Evolutionary conservation across 129 eudicot species (phyloP).

Genomic region (Silybum marianum): DNA sequence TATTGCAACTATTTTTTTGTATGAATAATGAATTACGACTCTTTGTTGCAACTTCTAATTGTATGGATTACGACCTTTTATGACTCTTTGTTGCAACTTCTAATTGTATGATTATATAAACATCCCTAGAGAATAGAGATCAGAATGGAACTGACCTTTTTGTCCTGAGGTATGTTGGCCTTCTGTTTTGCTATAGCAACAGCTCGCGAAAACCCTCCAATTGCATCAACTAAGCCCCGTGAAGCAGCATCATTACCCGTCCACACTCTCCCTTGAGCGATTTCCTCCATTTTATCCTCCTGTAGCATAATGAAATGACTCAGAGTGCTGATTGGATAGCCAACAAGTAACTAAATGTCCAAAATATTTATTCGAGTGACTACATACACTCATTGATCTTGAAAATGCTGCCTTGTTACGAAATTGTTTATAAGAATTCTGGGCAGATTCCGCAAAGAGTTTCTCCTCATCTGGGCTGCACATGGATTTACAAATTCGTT

Average conservation of each 20-base stretch:
- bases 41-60: background rate
- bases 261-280: slow-evolving; percentile 96
- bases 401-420: slow-evolving; percentile 93
- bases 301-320: slow-evolving; percentile 22
- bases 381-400: slow-evolving; percentile 86
- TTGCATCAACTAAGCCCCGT: slow-evolving; percentile 90
- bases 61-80: background rate
- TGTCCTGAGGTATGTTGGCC: slow-evolving; percentile 77
- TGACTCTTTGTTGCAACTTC: too few relatives aligned
- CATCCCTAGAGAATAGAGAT: background rate
- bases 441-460: slow-evolving; percentile 84
- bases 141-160: slow-evolving; percentile 41
- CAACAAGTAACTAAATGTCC: background rate
- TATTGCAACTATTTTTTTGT: background rate
- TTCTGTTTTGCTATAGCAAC: slow-evolving; percentile 90
- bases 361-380: slow-evolving; percentile 1
- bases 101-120: too few relatives aligned
- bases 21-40: background rate
- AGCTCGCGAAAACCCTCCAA: slow-evolving; percentile 89
- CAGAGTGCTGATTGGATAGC: background rate
- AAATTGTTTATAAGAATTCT: slow-evolving; percentile 66
- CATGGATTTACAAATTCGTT: slow-evolving; percentile 4
- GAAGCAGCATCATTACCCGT: slow-evolving; percentile 85
- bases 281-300: slow-evolving; percentile 83
- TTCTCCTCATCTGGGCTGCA: slow-evolving; percentile 90